These are phyloP conservation scores for Monsonia emarginata DNA, from an alignment of 441 rosid genomes.

Conservation along the genomic window DNA sequence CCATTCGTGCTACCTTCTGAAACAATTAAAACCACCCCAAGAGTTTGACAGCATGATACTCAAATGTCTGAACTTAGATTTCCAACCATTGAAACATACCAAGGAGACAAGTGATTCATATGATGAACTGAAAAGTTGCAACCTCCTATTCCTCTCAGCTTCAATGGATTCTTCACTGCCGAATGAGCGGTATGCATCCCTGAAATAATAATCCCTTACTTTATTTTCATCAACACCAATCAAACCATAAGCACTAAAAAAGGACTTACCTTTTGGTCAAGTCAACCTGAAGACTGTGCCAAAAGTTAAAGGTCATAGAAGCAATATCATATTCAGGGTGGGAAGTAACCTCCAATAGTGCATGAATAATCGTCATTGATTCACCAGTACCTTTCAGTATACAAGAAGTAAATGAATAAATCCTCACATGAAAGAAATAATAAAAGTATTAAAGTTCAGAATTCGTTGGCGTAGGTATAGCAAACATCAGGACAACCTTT, in stretches of 20 bases:
- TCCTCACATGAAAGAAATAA: neutral
- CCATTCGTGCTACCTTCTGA: neutral
- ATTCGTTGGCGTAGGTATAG: neutral
- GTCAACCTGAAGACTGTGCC: slow-evolving; percentile 94
- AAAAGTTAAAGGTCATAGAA: slow-evolving; percentile 97
- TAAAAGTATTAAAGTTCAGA: neutral
- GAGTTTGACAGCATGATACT: slow-evolving; percentile 1
- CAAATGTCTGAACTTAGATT: slow-evolving; percentile 14
- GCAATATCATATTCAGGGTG: slow-evolving; percentile 95
- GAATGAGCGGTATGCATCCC: slow-evolving; percentile 63
- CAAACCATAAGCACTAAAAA: slow-evolving; percentile 14
- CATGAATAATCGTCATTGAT: slow-evolving; percentile 75
- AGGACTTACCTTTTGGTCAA: slow-evolving; percentile 69
- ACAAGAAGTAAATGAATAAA: slow-evolving; percentile 8
- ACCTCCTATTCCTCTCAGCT: slow-evolving; percentile 78
- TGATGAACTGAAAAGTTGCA: slow-evolving; percentile 60
- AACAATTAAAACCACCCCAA: neutral
- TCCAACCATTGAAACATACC: slow-evolving; percentile 45
- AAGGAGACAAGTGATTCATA: slow-evolving; percentile 80
- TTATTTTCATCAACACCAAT: slow-evolving; percentile 15
- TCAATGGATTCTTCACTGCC: slow-evolving; percentile 62
- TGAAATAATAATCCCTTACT: slow-evolving; percentile 28
- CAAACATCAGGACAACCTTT: slow-evolving; percentile 10
- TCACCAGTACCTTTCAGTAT: slow-evolving; percentile 69
- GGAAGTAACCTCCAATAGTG: slow-evolving; percentile 84